phyloP scores from a whole-genome alignment of 352 stramenopile species.

The Pythium brachiatum region DNA sequence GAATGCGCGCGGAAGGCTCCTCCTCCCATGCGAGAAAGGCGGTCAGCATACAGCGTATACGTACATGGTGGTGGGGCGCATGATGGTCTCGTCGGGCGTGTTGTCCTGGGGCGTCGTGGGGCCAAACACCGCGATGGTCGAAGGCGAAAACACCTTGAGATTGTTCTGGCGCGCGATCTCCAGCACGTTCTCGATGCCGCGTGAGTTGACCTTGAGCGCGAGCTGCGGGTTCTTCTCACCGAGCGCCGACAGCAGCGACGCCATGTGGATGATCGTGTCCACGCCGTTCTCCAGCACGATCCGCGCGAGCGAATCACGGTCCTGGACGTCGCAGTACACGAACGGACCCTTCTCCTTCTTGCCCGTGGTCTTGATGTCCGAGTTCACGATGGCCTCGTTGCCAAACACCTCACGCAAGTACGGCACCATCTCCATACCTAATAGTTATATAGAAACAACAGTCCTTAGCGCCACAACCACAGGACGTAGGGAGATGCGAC shows the following conservation, averaged over 20 bases:
- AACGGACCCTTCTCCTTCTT: slow-evolving; percentile 54
- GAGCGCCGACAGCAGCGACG: slow-evolving; percentile 86
- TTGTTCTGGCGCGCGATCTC: slow-evolving; percentile 88
- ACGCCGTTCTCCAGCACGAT: slow-evolving; percentile 88
- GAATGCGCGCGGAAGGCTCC: slow-evolving; percentile 2
- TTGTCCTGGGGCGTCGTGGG: slow-evolving; percentile 81
- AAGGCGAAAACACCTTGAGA: slow-evolving; percentile 85
- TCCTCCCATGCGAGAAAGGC: neutral
- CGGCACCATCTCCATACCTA: slow-evolving; percentile 80
- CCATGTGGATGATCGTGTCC: slow-evolving; percentile 90
- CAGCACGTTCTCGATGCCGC: slow-evolving; percentile 87
- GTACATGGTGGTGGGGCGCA: slow-evolving; percentile 91
- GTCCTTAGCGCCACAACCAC: neutral
- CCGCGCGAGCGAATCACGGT: slow-evolving; percentile 65
- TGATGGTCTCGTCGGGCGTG: slow-evolving; percentile 88
- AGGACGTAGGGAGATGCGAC: slow-evolving; percentile 1
- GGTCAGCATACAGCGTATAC: slow-evolving; percentile 7
- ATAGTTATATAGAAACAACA: too few relatives aligned
- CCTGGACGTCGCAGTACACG: slow-evolving; percentile 82
- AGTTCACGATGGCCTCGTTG: slow-evolving; percentile 68
- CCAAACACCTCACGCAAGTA: slow-evolving; percentile 71
- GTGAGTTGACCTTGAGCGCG: slow-evolving; percentile 88
- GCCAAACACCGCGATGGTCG: slow-evolving; percentile 90
- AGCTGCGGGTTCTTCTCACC: slow-evolving; percentile 90
- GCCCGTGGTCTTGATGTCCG: slow-evolving; percentile 68